phyloP scores from a whole-genome alignment of 208 protist genomes.

The Wallacemonas sp. region DNA sequence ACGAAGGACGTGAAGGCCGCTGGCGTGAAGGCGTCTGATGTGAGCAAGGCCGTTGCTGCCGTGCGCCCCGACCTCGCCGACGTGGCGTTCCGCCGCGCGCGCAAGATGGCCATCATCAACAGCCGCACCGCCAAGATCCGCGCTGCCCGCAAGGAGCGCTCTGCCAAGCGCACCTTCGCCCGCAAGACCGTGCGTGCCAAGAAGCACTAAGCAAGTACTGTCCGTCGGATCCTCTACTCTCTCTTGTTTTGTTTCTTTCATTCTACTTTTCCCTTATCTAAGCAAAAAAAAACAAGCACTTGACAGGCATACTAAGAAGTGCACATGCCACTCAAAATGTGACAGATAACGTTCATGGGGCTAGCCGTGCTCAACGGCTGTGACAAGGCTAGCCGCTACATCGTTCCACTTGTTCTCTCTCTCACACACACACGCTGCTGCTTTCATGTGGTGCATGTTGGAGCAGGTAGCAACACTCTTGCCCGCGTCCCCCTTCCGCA shows the following conservation, averaged over 20 bases:
- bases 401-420: no score
- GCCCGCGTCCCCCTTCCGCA: no score
- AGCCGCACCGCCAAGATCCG: slow-evolving; percentile 64
- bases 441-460: no score
- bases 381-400: no score
- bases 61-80: slow-evolving; percentile 83
- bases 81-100: slow-evolving; percentile 78
- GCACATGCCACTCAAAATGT: no score
- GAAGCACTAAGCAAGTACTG: slow-evolving; percentile 18
- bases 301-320: no score
- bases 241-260: slow-evolving; percentile 10
- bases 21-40: slow-evolving; percentile 71
- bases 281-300: no score
- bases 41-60: slow-evolving; percentile 67
- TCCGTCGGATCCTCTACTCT: no score
- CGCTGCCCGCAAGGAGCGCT: slow-evolving; percentile 81
- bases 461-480: no score
- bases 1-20: slow-evolving; percentile 65
- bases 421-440: no score
- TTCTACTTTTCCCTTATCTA: slow-evolving; percentile 6
- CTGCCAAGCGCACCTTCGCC: slow-evolving; percentile 66
- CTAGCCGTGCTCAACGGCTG: no score
- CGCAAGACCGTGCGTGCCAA: slow-evolving; percentile 78
- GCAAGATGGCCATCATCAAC: slow-evolving; percentile 61
- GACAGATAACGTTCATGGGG: no score